phyloP scores from a whole-genome alignment of 768 basidiomycete species.

The Coprinopsis marcescibilis region DNA sequence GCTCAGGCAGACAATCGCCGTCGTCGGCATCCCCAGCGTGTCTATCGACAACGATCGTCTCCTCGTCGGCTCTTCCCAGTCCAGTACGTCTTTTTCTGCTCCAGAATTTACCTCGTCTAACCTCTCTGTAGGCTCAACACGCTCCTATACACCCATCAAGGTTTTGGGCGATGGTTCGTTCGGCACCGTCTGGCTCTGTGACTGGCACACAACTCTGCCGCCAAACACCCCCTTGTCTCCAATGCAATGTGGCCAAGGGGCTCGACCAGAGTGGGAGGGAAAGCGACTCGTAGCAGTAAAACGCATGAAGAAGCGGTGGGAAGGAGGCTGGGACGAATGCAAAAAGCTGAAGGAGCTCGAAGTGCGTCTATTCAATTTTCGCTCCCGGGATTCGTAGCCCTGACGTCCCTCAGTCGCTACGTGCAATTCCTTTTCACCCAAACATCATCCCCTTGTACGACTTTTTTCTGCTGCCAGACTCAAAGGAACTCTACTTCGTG shows the following conservation, averaged over 20 bases:
- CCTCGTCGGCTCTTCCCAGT: conserved; percentile 65
- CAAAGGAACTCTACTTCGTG: conserved; percentile 97
- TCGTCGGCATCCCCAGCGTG: conserved; percentile 73
- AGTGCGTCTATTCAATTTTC: conserved; percentile 42
- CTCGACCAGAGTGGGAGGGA: conserved; percentile 88
- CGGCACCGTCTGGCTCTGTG: conserved; percentile 97
- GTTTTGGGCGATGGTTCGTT: conserved; percentile 97
- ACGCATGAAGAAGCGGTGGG: conserved; percentile 97
- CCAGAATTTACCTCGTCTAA: conserved; percentile 7
- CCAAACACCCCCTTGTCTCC: conserved; percentile 87
- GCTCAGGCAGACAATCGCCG: conserved; percentile 57
- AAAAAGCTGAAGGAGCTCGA: conserved; percentile 92
- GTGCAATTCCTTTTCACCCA: conserved; percentile 89
- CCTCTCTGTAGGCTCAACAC: conserved; percentile 57
- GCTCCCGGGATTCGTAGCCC: conserved; percentile 14
- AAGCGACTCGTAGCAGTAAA: conserved; percentile 96
- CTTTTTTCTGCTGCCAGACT: conserved; percentile 93
- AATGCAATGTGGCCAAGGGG: conserved; percentile 93
- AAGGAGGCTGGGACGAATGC: conserved; percentile 98
- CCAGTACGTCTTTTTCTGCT: conserved; percentile 45
- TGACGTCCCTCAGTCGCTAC: conserved; percentile 64
- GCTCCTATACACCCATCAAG: conserved; percentile 93
- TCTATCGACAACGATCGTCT: conserved; percentile 64
- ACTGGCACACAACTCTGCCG: conserved; percentile 96
- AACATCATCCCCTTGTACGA: conserved; percentile 99